Conservation (phyloP, 768 basidiomycete genomes). For the Podaxis sp. region DNA sequence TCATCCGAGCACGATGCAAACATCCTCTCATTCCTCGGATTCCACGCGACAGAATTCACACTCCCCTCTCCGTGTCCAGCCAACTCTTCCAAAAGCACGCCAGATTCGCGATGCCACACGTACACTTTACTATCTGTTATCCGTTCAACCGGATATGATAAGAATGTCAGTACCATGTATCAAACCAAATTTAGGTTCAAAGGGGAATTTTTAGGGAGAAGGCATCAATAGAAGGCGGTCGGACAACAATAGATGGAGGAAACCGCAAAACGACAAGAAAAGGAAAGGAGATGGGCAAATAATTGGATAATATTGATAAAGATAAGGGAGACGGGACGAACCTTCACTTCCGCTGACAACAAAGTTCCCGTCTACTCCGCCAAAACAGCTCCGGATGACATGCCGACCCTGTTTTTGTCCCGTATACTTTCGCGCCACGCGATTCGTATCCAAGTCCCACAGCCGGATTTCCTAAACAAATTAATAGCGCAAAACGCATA, state of each 20-base stretch:
- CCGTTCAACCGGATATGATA: not conserved
- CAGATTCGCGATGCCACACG: constrained; percentile 91
- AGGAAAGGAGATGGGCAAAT: not conserved
- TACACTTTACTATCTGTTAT: constrained; percentile 85
- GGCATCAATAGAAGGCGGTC: not conserved
- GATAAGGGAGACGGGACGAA: constrained; percentile 29
- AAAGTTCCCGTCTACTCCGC: constrained; percentile 84
- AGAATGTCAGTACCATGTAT: not conserved
- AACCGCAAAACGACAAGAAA: constrained; percentile 1
- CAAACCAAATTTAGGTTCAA: constrained; percentile 3
- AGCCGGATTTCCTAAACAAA: constrained; percentile 78
- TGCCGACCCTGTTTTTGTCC: constrained; percentile 84
- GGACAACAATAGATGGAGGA: constrained; percentile 14
- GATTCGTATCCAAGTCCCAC: constrained; percentile 74
- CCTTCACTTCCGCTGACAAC: constrained; percentile 96
- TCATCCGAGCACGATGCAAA: constrained; percentile 98
- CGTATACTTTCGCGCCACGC: constrained; percentile 74
- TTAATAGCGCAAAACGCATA: constrained; percentile 4
- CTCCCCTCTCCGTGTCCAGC: constrained; percentile 85
- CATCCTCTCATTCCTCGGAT: constrained; percentile 83
- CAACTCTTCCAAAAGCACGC: constrained; percentile 81
- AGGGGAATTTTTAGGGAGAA: not conserved
- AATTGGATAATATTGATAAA: not conserved
- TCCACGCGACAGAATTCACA: constrained; percentile 97
- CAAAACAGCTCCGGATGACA: constrained; percentile 92